Percentiles rank a stretch among this genome's conserved stretches.
Evolutionary conservation across 2,329 filamentous ascomycete genomes (phyloP).

Genomic region (Claviceps maximensis): DNA sequence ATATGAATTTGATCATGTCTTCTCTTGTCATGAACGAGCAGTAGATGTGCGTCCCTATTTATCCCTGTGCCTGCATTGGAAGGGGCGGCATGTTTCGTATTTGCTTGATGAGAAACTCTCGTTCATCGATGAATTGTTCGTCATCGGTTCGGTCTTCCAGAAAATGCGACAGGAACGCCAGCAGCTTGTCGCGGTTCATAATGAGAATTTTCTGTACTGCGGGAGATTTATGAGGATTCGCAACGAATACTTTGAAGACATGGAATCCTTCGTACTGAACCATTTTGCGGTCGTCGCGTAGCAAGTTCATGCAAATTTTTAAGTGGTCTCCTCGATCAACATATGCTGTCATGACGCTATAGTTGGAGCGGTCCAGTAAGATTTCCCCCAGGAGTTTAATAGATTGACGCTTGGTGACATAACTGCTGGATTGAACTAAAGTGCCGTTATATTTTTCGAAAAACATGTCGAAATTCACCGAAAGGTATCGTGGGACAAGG

Average conservation of each 20-base stretch:
- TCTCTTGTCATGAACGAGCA: neutral
- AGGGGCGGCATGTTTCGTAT: constrained; percentile 57
- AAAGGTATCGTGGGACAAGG: constrained; percentile 75
- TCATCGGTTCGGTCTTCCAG: constrained; percentile 92
- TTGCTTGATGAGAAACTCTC: constrained; percentile 92
- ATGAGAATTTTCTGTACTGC: constrained; percentile 91
- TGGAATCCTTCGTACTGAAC: constrained; percentile 99
- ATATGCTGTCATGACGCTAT: constrained; percentile 95
- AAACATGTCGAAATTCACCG: constrained; percentile 84
- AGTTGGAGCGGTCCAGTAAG: constrained; percentile 86
- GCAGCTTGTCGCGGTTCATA: constrained; percentile 85
- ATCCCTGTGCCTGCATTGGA: constrained; percentile 40
- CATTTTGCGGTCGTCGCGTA: constrained; percentile 95
- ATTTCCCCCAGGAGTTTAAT: constrained; percentile 96
- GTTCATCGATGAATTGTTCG: constrained; percentile 96
- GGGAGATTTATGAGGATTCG: constrained; percentile 95
- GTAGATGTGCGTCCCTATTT: constrained; percentile 2
- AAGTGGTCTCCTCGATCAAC: constrained; percentile 91
- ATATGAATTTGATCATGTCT: neutral
- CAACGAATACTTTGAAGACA: constrained; percentile 98
- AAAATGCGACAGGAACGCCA: constrained; percentile 82
- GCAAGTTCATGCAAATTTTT: constrained; percentile 95
- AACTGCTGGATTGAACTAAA: constrained; percentile 83
- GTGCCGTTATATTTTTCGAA: constrained; percentile 82
- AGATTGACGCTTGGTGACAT: constrained; percentile 94